These are phyloP conservation scores for Neurospora tetrasperma DNA, from an alignment of 495 filamentous ascomycete genomes.

Conservation along the genomic window DNA sequence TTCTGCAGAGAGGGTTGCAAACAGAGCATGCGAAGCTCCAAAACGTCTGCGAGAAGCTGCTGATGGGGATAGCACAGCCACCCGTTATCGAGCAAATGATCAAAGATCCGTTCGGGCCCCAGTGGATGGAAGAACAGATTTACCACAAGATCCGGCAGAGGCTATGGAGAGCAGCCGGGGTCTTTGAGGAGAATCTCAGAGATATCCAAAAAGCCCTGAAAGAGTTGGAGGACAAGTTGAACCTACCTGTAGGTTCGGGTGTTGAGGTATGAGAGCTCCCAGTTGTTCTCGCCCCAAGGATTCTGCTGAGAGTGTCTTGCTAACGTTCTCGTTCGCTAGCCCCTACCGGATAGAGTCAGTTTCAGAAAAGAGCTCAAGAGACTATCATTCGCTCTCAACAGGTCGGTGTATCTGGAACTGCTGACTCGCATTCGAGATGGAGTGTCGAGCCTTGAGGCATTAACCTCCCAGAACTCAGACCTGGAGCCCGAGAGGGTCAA, in stretches of 20 bases:
- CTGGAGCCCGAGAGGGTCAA: slow-evolving; percentile 16
- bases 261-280: slow-evolving; percentile 5
- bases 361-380: slow-evolving; percentile 14
- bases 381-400: slow-evolving; percentile 23
- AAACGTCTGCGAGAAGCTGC: slow-evolving; percentile 24
- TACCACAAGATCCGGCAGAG: slow-evolving; percentile 7
- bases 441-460: slow-evolving; percentile 25
- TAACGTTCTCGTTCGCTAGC: too few species aligned
- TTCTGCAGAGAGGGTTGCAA: slow-evolving; percentile 21
- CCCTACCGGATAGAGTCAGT: neutral
- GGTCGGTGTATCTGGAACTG: slow-evolving; percentile 19
- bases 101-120: slow-evolving; percentile 12
- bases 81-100: slow-evolving; percentile 19
- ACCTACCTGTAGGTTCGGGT: slow-evolving; percentile 1
- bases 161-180: slow-evolving; percentile 10
- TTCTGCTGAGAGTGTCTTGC: too few species aligned
- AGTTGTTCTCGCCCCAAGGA: neutral
- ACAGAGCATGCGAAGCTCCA: slow-evolving; percentile 25
- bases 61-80: slow-evolving; percentile 16
- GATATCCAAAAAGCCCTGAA: slow-evolving; percentile 13
- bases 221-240: slow-evolving; percentile 14
- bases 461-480: slow-evolving; percentile 22
- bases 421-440: slow-evolving; percentile 21
- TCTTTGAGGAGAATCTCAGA: slow-evolving; percentile 14
- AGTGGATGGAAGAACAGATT: slow-evolving; percentile 12